These are phyloP conservation scores for Suhomyces bokatorum DNA, from an alignment of 1,139 yeast species.

Conservation along the genomic window DNA sequence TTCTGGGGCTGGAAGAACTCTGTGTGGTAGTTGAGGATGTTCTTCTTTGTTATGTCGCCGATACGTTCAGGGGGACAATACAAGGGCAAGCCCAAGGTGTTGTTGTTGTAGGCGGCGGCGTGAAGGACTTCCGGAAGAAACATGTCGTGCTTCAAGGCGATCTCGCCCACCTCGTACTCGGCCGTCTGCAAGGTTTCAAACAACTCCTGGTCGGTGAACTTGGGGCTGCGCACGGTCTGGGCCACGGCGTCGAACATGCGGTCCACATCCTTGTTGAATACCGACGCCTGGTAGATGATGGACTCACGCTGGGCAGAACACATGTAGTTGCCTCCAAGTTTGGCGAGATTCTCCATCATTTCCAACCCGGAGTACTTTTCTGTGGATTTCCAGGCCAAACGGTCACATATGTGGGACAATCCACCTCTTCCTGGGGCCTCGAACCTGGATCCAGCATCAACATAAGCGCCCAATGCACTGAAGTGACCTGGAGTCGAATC, in stretches of 20 bases:
- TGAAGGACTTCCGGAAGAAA: constrained; percentile 87
- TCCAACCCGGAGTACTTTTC: constrained; percentile 57
- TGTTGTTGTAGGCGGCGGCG: constrained; percentile 68
- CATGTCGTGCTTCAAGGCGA: constrained; percentile 82
- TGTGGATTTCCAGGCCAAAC: constrained; percentile 87
- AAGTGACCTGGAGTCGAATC: constrained; percentile 90
- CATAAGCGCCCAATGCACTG: constrained; percentile 84
- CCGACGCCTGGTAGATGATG: constrained; percentile 91
- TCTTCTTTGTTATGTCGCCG: constrained; percentile 50
- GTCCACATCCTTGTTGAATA: constrained; percentile 84
- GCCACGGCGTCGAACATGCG: constrained; percentile 75
- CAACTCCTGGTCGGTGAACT: constrained; percentile 67
- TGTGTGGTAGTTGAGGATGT: constrained; percentile 62
- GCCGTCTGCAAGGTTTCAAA: constrained; percentile 74
- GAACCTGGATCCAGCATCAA: constrained; percentile 87
- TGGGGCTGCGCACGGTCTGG: constrained; percentile 79
- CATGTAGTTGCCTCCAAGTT: constrained; percentile 91
- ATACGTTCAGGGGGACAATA: constrained; percentile 77
- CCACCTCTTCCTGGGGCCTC: constrained; percentile 65
- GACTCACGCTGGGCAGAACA: constrained; percentile 92
- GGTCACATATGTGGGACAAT: constrained; percentile 78
- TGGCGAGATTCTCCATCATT: constrained; percentile 75
- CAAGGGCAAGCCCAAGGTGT: constrained; percentile 84
- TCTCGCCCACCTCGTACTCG: constrained; percentile 78
- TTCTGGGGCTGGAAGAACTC: constrained; percentile 78